Percentiles rank a stretch among this genome's conserved stretches.
Conservation (phyloP, 176 grass and related monocot genomes). For the Poa annua region DNA sequence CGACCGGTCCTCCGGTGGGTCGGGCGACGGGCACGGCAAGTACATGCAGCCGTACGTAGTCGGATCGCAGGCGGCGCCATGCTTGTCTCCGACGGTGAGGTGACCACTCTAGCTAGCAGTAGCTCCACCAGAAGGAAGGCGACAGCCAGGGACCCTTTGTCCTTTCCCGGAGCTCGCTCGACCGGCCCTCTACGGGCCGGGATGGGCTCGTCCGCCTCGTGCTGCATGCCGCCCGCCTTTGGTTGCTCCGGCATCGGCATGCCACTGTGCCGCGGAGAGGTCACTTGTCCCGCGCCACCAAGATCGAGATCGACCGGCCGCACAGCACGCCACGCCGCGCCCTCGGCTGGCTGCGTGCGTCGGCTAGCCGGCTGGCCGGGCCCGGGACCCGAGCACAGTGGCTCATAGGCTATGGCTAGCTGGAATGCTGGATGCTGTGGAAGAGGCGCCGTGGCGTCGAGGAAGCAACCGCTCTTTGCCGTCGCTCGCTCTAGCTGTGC, state of each 20-base stretch:
- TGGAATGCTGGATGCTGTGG: no score
- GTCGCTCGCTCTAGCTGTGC: no score
- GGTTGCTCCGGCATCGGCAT: background rate
- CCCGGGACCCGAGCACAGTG: background rate
- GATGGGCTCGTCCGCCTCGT: constrained; percentile 9
- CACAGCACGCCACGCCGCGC: background rate
- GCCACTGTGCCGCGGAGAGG: constrained; percentile 50
- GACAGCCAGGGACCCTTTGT: background rate
- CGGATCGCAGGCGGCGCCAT: constrained; percentile 4
- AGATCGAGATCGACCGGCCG: background rate
- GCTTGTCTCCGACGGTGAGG: background rate
- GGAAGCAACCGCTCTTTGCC: background rate
- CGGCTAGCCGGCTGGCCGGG: background rate
- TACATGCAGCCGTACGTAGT: constrained; percentile 4
- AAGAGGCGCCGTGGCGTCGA: background rate
- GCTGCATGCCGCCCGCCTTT: background rate
- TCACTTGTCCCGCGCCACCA: background rate
- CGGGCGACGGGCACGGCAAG: background rate
- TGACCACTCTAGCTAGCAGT: background rate
- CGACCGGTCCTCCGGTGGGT: background rate
- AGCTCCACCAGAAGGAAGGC: background rate
- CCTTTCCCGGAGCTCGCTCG: background rate
- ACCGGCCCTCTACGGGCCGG: background rate
- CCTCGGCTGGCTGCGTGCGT: background rate
- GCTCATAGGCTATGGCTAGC: background rate